Conservation (phyloP, 1,139 yeast species). For the Meyerozyma smithsonii region DNA sequence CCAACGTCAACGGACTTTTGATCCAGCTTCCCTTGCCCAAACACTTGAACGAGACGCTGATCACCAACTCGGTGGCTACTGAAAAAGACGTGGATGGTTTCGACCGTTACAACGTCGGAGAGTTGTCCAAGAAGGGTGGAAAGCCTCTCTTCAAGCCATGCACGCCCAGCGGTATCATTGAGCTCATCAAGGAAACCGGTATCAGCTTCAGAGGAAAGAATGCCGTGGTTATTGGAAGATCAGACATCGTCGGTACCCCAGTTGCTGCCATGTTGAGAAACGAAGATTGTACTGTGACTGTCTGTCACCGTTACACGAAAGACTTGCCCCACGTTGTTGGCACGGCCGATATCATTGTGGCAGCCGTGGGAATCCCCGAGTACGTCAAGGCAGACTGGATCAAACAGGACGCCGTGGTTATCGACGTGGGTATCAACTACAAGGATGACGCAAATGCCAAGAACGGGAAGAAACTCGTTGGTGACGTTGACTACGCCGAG, state of each 20-base stretch:
- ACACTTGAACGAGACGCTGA: conserved; percentile 61
- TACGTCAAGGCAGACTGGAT: conserved; percentile 89
- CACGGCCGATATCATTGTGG: conserved; percentile 84
- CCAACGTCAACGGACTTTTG: conserved; percentile 62
- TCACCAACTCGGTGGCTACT: conserved; percentile 64
- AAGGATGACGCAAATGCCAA: conserved; percentile 71
- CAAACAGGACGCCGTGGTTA: conserved; percentile 77
- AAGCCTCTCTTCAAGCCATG: conserved; percentile 68
- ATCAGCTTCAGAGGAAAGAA: conserved; percentile 57
- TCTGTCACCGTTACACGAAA: conserved; percentile 60
- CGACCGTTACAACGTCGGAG: conserved; percentile 71
- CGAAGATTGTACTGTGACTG: conserved; percentile 83
- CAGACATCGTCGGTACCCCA: conserved; percentile 95
- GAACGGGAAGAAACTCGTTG: conserved; percentile 83
- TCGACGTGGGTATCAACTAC: conserved; percentile 96
- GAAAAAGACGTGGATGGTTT: conserved; percentile 81
- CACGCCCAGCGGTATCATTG: conserved; percentile 75
- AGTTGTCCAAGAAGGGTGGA: conserved; percentile 71
- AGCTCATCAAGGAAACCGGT: conserved; percentile 60
- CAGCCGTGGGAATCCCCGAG: conserved; percentile 83
- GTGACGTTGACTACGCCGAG: conserved; percentile 82
- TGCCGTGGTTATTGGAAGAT: conserved; percentile 78
- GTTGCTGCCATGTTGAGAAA: conserved; percentile 77
- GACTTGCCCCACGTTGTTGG: conserved; percentile 51
- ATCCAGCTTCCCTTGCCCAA: conserved; percentile 72